phyloP scores from a whole-genome alignment of 768 basidiomycete genomes.

The Suillus subaureus region DNA sequence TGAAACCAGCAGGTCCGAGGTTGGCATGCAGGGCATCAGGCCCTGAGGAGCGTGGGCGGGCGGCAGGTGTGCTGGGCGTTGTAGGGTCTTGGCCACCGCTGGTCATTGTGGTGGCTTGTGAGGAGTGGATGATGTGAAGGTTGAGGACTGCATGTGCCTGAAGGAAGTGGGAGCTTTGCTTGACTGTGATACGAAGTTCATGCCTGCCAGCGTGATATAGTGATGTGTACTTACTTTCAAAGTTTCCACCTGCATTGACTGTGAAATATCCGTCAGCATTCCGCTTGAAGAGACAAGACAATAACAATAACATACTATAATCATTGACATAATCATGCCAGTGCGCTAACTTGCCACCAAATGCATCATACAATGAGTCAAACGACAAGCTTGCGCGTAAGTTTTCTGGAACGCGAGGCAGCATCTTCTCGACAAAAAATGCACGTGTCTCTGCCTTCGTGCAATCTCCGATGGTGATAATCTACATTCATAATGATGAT shows the following conservation, averaged over 20 bases:
- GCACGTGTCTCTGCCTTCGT: conserved; percentile 67
- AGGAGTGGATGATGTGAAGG: conserved; percentile 85
- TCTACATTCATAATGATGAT: conserved; percentile 36
- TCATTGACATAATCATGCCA: conserved; percentile 82
- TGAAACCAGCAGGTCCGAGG: conserved; percentile 64
- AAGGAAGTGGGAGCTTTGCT: conserved; percentile 80
- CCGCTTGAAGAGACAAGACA: conserved; percentile 9
- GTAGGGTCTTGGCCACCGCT: conserved; percentile 33
- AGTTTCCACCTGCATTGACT: conserved; percentile 76
- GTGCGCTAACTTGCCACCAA: conserved; percentile 84
- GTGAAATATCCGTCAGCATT: conserved; percentile 11
- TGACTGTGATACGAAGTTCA: conserved; percentile 46
- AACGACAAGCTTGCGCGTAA: conserved; percentile 61
- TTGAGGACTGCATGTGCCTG: conserved; percentile 85
- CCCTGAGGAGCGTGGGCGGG: conserved; percentile 37
- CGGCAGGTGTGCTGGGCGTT: conserved; percentile 34
- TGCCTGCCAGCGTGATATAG: conserved; percentile 5
- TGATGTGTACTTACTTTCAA: conserved; percentile 56
- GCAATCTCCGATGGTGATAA: conserved; percentile 81
- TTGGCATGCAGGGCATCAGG: conserved; percentile 58
- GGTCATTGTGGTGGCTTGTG: conserved; percentile 44
- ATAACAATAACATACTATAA: conserved; percentile 46
- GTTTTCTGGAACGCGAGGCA: conserved; percentile 71
- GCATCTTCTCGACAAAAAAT: conserved; percentile 65
- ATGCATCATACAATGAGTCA: conserved; percentile 73